Percentiles rank a stretch among this genome's conserved stretches.
Conservation (phyloP, 805 yeast genomes). For the Priceomyces fermenticarens region DNA sequence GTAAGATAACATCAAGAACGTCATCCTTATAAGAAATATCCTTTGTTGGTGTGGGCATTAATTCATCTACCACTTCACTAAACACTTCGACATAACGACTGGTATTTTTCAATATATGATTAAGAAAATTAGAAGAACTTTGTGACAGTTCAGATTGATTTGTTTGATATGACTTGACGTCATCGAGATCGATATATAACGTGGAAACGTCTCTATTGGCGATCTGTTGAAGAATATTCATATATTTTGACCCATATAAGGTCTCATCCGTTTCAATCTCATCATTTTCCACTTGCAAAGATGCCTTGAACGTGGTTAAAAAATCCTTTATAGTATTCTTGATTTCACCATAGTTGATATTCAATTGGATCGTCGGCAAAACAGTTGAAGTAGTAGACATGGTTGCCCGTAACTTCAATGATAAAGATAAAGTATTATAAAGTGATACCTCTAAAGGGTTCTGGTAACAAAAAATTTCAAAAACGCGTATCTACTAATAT, state of each 20-base stretch:
- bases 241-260: conserved; percentile 51
- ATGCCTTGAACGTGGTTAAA: conserved; percentile 59
- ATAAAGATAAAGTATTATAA: background rate
- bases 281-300: conserved; percentile 24
- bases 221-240: conserved; percentile 67
- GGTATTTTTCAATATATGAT: conserved; percentile 68
- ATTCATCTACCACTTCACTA: conserved; percentile 67
- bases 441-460: background rate
- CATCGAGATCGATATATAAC: conserved; percentile 77
- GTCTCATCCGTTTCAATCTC: conserved; percentile 19
- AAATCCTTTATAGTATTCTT: conserved; percentile 60
- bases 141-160: conserved; percentile 24
- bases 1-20: conserved; percentile 87
- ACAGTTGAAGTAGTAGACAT: conserved; percentile 26
- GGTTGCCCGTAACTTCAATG: background rate
- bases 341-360: conserved; percentile 71
- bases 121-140: conserved; percentile 41
- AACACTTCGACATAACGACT: conserved; percentile 77
- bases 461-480: conserved; percentile 2
- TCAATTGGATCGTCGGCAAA: conserved; percentile 64
- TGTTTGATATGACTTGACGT: conserved; percentile 67
- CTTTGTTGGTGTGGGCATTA: conserved; percentile 84
- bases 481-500: conserved; percentile 12
- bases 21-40: conserved; percentile 80
- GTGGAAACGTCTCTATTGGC: conserved; percentile 80